Base-by-base conservation (phyloP, 176 grass and related monocot species). In the Zoysia pacifica region DNA sequence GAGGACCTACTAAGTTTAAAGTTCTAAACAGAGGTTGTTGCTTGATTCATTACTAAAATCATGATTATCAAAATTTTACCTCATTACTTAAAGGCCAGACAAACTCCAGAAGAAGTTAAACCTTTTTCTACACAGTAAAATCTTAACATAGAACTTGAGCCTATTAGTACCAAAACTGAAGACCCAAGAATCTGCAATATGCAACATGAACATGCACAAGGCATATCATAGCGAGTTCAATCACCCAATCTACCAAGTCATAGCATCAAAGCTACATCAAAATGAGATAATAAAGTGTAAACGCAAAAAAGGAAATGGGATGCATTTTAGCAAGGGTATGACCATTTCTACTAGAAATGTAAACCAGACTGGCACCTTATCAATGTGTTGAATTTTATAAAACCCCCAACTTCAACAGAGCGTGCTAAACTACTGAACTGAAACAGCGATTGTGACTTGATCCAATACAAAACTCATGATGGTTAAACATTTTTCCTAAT, bases 241-340 rank as follows among this genome's bases (percentile, higher is more conserved):
- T 28, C 28, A 28, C 28, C 28, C 28, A 28, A 28, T 28, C 28
- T 28, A 28, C 28, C 28, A 28, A 28, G 28, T 28, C 28, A 28
- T 28, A 73, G 56, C 55, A 67, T 14, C 52, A 43, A 61, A 50
- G 5, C 5, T 46, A 45, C 60, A 10, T 15, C 4, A 73, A 73
- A 79, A 73, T 79, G 59, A 8, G 3, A 6, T 45, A 54, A 48
- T 56, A 14, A 2, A 42, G 28, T 2, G 0, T 62, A 28, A 28
- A 28, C 28, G 28, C 3, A 53, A 48, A 70, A 78, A 83, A 10
- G 16, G 18, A 69, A 37, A 19, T 59, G 11, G 5, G 66, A 11
- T n/a, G 61, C 9, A 35, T 84, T 55, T 46, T 14, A 43, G 15
- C 28, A 44, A 69, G 54, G 18, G 3, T 80, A 74, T 36, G 80